Evolutionary conservation across 345 rosid species (phyloP), one percentile per base, ranked within the genome.

Genomic region (Cochlearia excelsa): DNA sequence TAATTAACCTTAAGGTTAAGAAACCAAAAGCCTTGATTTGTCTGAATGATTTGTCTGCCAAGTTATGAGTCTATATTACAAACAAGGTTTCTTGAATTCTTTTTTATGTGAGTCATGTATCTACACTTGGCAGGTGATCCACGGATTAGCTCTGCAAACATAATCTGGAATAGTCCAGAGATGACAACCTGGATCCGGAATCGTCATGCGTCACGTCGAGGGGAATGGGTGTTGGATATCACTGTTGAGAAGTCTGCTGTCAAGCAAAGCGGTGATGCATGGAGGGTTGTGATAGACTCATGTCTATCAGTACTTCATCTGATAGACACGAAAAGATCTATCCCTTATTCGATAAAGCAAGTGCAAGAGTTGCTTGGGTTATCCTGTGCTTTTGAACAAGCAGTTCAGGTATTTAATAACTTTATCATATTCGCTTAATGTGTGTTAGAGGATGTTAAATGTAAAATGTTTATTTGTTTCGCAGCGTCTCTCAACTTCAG

Each of bases 401-500:
- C 92, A 46, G 82, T 87, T 44, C 95, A 89, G 97, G 99, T 89
- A 78, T 51, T 47, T 11, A 26, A n/a, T 41, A 30, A 26, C 42
- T 2, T 33, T 33, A 33, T 55, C 52, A 56, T 50, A 34, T 51
- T 45, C 31, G 37, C 39, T 45, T 50, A 26, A 30, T 57, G 16
- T 39, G 30, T 37, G 42, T 57, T 26, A 23, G 38, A 50, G 48
- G 51, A 50, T 43, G 55, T 57, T 57, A 5, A 40, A 43, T 43
- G 46, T 62, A 9, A 55, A 30, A 63, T 57, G 55, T 26, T 57
- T n/a, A 45, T 57, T 55, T 64, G 30, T 6, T 30, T 58, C 78
- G 81, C 88, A 93, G 97, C 88, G 97, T 59, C 90, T 93, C 46
- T 83, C 99, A 44, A 68, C 85, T 40, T 89, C 97, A 9, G 94